Base-by-base conservation (phyloP, 2,329 filamentous ascomycete genomes). In the Mycosphaerelloides madeirae region DNA sequence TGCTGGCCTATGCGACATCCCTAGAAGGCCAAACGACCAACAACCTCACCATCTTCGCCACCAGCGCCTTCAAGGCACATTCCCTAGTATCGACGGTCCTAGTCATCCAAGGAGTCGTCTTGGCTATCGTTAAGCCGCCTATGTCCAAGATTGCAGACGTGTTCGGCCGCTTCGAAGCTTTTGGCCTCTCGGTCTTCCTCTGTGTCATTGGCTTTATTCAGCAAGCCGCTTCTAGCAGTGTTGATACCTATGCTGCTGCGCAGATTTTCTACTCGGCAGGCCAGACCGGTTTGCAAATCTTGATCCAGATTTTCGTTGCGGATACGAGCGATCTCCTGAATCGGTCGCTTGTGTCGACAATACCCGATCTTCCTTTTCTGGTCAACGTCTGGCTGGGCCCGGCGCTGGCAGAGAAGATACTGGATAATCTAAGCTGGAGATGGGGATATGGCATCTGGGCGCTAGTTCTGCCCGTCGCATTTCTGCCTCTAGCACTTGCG, bases 361-460 rank as follows among this genome's bases (percentile, higher is more conserved):
- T 82, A 11, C 78, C 79, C 3, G 75, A 79, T 50, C 65, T 77
- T 13, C 79, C 80, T 0, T 83, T 81, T 54, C 66, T 83, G 13
- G 68, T 78, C 46, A 83, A 77, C 7, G 73, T 80, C 3, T 84
- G 79, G 75, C 70, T 80, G 29, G 80, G 79, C 1, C 72, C 78
- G 2, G 64, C 72, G 41, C 68, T 81, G 22, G 76, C 72, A 2
- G 64, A 68, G 2, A 64, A 59, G 20, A 70, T 81, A 29, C 61
- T 79, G 2, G 62, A 64, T 8, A 61, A 62, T 11, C 62, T 70
- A 2, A 71, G 63, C n/a, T 83, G 79, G 79, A 68, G 79, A 59
- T 81, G 77, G 78, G 79, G 78, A 6, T 81, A 80, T 54, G 79
- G 72, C 25, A 77, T 83, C 53, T 83, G 78, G 78, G 73, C 74